Base-by-base conservation (phyloP, 192 early-diverging fungal species). In the Podila minutissima region DNA sequence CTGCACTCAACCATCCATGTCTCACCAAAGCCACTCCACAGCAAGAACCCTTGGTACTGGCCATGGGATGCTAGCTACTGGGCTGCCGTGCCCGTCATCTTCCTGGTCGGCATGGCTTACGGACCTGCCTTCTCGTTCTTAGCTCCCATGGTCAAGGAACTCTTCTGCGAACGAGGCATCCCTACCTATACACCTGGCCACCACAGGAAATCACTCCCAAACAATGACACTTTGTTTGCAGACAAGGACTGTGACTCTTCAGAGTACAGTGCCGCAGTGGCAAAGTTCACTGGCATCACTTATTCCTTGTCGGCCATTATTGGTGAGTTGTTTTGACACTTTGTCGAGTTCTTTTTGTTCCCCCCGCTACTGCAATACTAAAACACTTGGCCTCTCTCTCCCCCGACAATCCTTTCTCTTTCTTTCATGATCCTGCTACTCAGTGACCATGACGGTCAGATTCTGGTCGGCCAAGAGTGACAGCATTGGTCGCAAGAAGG, bases 141-240 rank as follows among this genome's bases (percentile, higher is more conserved):
- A 0, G 8, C 76, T 0, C 70, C 76, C 2, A 35, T 79, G 22
- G 2, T 72, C 53, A 79, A 72, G 37, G 8, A 38, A 1, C 59
- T 79, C 22, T 79, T 79, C 24, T 79, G 76, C 49, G 76, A 79
- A 17, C 69, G 76, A 33, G 76, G 76, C 29, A 67, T 79, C 46
- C 76, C 76, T 11, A 48, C 32, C 1, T 32, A 31, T 22, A 66
- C 72, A 10, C 61, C 70, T 48, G 50, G 66, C 70, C 38, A 71
- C 11, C 57, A 67, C 61, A 63, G n/a, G 24, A 37, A 22, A 50
- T 29, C n/a, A 22, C 37, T 32, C 62, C 10, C 31, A 26, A 53
- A 1, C 4, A 26, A 29, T n/a, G 49, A 12, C 9, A 28, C 32
- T 1, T 4, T 17, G 28, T 19, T 22, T 32, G 9, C 1, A 24